phyloP scores from a whole-genome alignment of 331 rosid genomes.

The Stylosanthes scabra region DNA sequence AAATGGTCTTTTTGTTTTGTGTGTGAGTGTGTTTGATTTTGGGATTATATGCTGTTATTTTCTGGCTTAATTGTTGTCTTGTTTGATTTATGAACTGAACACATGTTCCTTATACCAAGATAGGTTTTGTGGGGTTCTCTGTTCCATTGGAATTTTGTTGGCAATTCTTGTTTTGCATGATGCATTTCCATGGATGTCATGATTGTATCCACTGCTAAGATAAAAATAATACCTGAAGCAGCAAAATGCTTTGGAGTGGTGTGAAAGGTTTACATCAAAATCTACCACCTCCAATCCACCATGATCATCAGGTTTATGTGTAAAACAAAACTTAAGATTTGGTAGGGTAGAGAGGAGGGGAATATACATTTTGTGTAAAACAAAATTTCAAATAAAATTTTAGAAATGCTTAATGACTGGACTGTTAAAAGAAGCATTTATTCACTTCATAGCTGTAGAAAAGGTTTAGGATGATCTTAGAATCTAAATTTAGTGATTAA shows the following conservation, averaged over 20 bases:
- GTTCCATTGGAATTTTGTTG: background rate
- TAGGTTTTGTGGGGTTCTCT: background rate
- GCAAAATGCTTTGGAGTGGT: background rate
- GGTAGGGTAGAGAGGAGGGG: background rate
- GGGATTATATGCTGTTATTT: background rate
- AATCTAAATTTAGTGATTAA: background rate
- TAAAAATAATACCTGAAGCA: conserved; percentile 5
- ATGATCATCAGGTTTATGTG: conserved; percentile 16
- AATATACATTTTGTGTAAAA: background rate
- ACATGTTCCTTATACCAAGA: conserved; percentile 1
- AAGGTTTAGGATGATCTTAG: background rate
- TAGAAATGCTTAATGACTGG: background rate
- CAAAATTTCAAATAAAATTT: background rate
- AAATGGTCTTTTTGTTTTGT: background rate
- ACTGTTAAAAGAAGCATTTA: background rate
- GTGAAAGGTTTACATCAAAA: background rate
- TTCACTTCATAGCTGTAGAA: background rate
- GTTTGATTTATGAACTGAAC: background rate
- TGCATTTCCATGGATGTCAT: conserved; percentile 9
- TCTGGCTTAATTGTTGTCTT: background rate
- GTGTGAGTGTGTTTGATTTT: background rate
- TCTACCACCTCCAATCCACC: background rate
- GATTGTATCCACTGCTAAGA: background rate
- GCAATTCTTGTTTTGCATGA: conserved; percentile 1
- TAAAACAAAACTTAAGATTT: background rate